Evolutionary conservation across 371 early-diverging fungal species (phyloP).

Genomic region (Mortierella polycephala): DNA sequence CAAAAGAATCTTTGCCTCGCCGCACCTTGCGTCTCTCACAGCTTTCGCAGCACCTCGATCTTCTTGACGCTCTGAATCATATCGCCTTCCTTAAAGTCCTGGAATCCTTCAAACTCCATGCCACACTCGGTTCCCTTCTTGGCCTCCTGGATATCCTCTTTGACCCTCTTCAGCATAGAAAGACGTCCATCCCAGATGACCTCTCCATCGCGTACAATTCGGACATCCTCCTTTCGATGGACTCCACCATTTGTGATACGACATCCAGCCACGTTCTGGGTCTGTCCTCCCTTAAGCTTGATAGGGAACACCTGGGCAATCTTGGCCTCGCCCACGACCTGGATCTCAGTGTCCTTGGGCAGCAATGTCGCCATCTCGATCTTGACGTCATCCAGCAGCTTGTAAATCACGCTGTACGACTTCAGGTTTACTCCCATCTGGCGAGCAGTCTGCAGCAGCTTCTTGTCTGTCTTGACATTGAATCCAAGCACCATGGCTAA

Average conservation of each 20-base stretch:
- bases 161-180: slow-evolving; percentile 79
- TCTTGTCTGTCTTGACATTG: slow-evolving; percentile 86
- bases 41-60: slow-evolving; percentile 62
- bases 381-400: slow-evolving; percentile 89
- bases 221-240: slow-evolving; percentile 65
- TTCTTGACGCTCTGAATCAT: slow-evolving; percentile 75
- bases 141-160: slow-evolving; percentile 89
- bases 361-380: slow-evolving; percentile 78
- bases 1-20: not conserved
- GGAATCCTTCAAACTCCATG: slow-evolving; percentile 86
- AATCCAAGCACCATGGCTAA: slow-evolving; percentile 84
- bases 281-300: slow-evolving; percentile 69
- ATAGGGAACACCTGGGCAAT: slow-evolving; percentile 86
- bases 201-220: slow-evolving; percentile 75
- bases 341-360: slow-evolving; percentile 79
- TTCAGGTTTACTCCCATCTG: slow-evolving; percentile 72
- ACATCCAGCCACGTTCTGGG: slow-evolving; percentile 85
- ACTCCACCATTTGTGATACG: slow-evolving; percentile 83
- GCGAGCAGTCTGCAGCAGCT: slow-evolving; percentile 71
- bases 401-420: slow-evolving; percentile 87
- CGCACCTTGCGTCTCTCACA: slow-evolving; percentile 16
- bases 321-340: slow-evolving; percentile 90
- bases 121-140: slow-evolving; percentile 94
- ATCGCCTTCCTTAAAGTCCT: slow-evolving; percentile 82
- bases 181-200: slow-evolving; percentile 77